Evolutionary conservation across 176 grass and related monocot species (phyloP).

Genomic region (Aegilops sharonensis): DNA sequence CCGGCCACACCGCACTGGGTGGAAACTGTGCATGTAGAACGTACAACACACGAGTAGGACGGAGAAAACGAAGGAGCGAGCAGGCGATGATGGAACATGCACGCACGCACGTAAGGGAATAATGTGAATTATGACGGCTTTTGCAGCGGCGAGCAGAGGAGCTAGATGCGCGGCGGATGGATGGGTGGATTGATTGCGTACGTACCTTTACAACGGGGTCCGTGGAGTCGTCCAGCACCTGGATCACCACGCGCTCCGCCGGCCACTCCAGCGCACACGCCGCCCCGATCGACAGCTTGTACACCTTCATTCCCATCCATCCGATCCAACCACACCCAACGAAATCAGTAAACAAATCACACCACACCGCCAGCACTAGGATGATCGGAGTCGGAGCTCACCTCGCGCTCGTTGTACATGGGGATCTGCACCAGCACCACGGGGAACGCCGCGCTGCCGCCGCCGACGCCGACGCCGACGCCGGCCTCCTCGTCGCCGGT

Average conservation of each 20-base stretch:
- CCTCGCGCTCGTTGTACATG: slow-evolving; percentile 98
- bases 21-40: not conserved
- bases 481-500: slow-evolving; percentile 25
- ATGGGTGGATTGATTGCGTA: not conserved
- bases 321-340: not conserved
- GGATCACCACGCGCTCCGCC: slow-evolving; percentile 61
- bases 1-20: not conserved
- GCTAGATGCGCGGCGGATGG: not conserved
- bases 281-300: slow-evolving; percentile 91
- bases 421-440: slow-evolving; percentile 97
- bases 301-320: slow-evolving; percentile 47
- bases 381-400: not conserved
- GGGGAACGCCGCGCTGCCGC: slow-evolving; percentile 25
- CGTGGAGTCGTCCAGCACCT: slow-evolving; percentile 97
- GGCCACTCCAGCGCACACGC: slow-evolving; percentile 84
- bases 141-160: not conserved
- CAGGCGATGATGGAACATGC: no score
- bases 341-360: not conserved
- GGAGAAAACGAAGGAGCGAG: not conserved
- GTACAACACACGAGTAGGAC: not conserved
- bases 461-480: not conserved
- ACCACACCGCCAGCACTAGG: not conserved
- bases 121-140: not conserved
- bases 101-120: not conserved
- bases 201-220: slow-evolving; percentile 75